Evolutionary conservation across 2,329 filamentous ascomycete species (phyloP).

Genomic region (Sordariomycetes sp.): DNA sequence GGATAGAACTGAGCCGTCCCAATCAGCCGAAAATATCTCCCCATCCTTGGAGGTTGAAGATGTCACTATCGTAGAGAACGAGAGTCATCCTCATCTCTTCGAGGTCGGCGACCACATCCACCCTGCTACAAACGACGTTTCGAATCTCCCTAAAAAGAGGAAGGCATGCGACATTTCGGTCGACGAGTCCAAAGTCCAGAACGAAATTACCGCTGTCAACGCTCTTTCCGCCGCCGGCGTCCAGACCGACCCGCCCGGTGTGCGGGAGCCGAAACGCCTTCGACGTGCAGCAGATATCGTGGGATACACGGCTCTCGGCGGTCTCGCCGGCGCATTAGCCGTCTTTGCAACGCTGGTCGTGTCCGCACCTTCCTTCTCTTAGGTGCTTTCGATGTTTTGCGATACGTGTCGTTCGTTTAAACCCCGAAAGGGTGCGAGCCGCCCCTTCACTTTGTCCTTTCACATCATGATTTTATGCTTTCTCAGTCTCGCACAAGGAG

Average conservation of each 20-base stretch:
- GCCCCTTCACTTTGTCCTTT: neutral
- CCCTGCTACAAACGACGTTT: neutral
- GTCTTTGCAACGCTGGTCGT: constrained; percentile 22
- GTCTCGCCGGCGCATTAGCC: constrained; percentile 18
- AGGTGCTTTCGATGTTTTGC: too few relatives aligned
- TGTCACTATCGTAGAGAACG: neutral
- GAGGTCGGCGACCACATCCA: neutral
- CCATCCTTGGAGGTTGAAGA: neutral
- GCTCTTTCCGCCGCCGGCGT: neutral
- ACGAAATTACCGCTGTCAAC: neutral
- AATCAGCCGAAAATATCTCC: neutral
- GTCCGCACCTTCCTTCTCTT: constrained; percentile 16
- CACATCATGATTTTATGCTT: neutral
- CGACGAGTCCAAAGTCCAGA: neutral
- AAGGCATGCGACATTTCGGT: constrained; percentile 7
- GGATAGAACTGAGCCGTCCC: neutral
- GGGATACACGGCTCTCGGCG: constrained; percentile 22
- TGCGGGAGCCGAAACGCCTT: constrained; percentile 13
- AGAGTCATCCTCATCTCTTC: neutral
- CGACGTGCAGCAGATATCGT: constrained; percentile 16
- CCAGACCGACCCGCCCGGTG: neutral
- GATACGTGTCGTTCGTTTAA: neutral
- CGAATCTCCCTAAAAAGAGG: constrained; percentile 2
- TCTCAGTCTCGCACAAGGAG: neutral
- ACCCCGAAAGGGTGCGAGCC: too few relatives aligned